Evolutionary conservation across 164 flowering plant genomes (phyloP), one percentile per base, ranked within the genome.

Genomic region (Dillenia turbinata): DNA sequence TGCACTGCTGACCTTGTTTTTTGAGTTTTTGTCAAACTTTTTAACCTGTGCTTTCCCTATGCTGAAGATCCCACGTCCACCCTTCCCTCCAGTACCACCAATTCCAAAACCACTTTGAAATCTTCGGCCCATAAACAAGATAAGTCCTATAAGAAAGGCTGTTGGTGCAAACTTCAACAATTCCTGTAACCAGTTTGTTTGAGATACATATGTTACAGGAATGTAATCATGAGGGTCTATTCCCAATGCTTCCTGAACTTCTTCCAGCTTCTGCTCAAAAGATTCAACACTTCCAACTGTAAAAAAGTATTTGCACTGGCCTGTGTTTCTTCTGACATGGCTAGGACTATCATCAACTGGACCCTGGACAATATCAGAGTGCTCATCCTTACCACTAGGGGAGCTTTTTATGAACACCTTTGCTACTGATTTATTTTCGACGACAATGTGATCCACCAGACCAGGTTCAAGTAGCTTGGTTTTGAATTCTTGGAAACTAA

Each of bases 221-320:
- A 94, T 80, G 77, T 67, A 82, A 72, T 89, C 81, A 77, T 91
- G 98, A 53, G 93, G 75, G 54, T 94, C 95, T 19, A 84, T 77
- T 5, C 92, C 91, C 48, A 94, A 66, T 55, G 87, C 83, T 71
- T 83, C 87, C 60, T 94, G 98, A 54, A 97, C 96, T 79, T 89
- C 97, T 75, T 94, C 96, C 76, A 94, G 63, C 68, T 91, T 94
- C 78, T 91, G 93, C 77, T 94, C 98, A 74, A 94, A 94, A 11
- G 90, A 80, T 48, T 94, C 98, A 46, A 89, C 85, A 75, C 93
- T 94, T 50, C 97, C 97, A 74, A 94, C 90, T 56, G 76, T 89
- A 67, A 94, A 82, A 75, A 78, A 91, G 66, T 81, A 94, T 62
- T 86, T 87, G 69, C 83, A 91, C 43, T 81, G 88, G 72, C 87